phyloP scores from a whole-genome alignment of 768 basidiomycete species.

The Rhizopogon rudus region DNA sequence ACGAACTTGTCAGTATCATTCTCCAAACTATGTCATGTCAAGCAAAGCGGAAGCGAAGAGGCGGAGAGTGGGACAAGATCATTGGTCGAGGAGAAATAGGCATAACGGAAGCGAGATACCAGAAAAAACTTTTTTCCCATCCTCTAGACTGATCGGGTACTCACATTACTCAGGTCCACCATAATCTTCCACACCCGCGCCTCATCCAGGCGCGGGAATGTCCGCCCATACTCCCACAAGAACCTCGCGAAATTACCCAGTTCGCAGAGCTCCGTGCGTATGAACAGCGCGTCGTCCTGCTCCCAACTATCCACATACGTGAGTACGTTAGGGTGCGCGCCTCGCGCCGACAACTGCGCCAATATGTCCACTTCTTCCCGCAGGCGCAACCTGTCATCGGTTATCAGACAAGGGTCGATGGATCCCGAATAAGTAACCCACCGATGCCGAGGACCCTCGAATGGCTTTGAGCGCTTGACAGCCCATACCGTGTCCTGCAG shows the following conservation, averaged over 20 bases:
- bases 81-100: not conserved
- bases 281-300: constrained; percentile 80
- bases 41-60: not conserved
- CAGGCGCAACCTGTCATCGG: constrained; percentile 59
- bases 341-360: constrained; percentile 57
- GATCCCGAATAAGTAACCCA: constrained; percentile 30
- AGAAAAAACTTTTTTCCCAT: constrained; percentile 1
- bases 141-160: constrained; percentile 22
- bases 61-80: not conserved
- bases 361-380: constrained; percentile 94
- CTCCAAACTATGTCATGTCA: constrained; percentile 21
- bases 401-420: constrained; percentile 6
- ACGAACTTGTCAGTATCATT: not conserved
- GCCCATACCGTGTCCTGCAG: constrained; percentile 57
- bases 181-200: constrained; percentile 95
- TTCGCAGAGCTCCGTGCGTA: constrained; percentile 92
- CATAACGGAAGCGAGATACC: constrained; percentile 1
- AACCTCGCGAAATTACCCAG: constrained; percentile 89
- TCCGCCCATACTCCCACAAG: constrained; percentile 85
- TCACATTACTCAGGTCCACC: constrained; percentile 83
- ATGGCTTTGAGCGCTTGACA: constrained; percentile 91
- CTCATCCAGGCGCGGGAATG: constrained; percentile 84
- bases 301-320: constrained; percentile 96
- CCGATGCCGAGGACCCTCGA: constrained; percentile 90
- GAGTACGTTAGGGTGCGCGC: constrained; percentile 74